Evolutionary conservation across 2,329 filamentous ascomycete species (phyloP).

Genomic region (Neofusicoccum ribis): DNA sequence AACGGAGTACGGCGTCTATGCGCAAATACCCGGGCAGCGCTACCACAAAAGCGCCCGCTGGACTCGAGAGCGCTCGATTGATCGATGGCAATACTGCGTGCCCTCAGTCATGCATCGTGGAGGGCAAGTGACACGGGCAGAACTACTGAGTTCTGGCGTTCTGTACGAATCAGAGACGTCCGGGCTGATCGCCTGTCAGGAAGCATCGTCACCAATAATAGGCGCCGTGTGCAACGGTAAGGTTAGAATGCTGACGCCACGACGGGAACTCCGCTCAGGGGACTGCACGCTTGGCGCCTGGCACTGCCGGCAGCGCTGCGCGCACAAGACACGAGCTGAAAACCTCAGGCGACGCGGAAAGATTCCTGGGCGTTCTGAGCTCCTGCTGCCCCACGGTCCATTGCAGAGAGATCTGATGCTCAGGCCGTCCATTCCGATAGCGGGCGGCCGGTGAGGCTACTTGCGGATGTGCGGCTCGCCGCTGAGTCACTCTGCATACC

Average conservation of each 20-base stretch:
- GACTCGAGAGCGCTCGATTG: neutral
- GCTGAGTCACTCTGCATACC: conserved; percentile 12
- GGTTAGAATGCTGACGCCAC: conserved; percentile 15
- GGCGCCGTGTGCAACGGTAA: conserved; percentile 10
- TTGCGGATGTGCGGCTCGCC: neutral
- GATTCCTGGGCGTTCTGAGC: neutral
- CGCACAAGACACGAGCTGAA: conserved; percentile 8
- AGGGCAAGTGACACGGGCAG: neutral
- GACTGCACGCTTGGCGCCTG: conserved; percentile 8
- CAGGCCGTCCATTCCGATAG: neutral
- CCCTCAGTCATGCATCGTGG: neutral
- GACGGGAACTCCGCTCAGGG: conserved; percentile 16
- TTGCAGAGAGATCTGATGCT: neutral
- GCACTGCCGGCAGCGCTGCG: neutral
- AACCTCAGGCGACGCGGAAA: neutral
- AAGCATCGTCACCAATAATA: neutral
- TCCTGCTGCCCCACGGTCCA: neutral
- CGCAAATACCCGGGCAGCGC: neutral
- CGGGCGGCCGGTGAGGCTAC: neutral
- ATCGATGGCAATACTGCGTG: neutral
- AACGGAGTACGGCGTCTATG: neutral
- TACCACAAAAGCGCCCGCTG: neutral
- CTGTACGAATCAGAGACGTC: neutral
- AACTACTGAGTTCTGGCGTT: neutral
- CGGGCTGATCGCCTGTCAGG: neutral